phyloP scores from a whole-genome alignment of 2,329 filamentous ascomycete species.

The Penicillium italicum region DNA sequence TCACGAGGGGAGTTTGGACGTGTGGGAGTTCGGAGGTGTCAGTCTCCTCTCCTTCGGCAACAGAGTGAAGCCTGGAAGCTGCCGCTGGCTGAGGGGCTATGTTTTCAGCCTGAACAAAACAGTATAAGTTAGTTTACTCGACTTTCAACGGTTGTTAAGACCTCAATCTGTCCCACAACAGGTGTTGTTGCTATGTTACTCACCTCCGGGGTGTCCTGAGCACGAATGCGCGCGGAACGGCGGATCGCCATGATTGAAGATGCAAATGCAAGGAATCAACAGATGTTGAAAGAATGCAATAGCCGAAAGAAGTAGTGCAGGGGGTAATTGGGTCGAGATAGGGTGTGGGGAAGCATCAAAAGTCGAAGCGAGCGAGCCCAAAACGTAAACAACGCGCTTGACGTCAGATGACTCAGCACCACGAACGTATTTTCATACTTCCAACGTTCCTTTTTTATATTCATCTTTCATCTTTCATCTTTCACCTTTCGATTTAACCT shows the following conservation, averaged over 20 bases:
- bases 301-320: not conserved
- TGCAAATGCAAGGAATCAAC: slow-evolving; percentile 3
- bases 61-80: slow-evolving; percentile 39
- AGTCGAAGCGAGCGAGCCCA: not conserved
- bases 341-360: not conserved
- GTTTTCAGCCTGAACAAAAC: slow-evolving; percentile 19
- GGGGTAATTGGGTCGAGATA: not conserved
- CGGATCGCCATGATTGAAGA: slow-evolving; percentile 35
- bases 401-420: slow-evolving; percentile 8
- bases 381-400: slow-evolving; percentile 11
- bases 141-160: slow-evolving; percentile 2
- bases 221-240: slow-evolving; percentile 40
- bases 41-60: slow-evolving; percentile 48
- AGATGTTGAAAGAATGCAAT: not conserved
- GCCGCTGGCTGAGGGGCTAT: slow-evolving; percentile 20
- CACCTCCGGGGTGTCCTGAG: slow-evolving; percentile 33
- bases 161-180: slow-evolving; percentile 8
- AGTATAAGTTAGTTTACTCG: slow-evolving; percentile 6
- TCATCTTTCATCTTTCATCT: not conserved
- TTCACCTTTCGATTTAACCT: not conserved
- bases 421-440: not conserved
- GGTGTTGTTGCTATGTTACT: slow-evolving; percentile 18
- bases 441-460: not conserved
- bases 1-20: slow-evolving; percentile 25
- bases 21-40: slow-evolving; percentile 30